Conservation (phyloP, 2,329 filamentous ascomycete genomes). For the Mycogone perniciosa region DNA sequence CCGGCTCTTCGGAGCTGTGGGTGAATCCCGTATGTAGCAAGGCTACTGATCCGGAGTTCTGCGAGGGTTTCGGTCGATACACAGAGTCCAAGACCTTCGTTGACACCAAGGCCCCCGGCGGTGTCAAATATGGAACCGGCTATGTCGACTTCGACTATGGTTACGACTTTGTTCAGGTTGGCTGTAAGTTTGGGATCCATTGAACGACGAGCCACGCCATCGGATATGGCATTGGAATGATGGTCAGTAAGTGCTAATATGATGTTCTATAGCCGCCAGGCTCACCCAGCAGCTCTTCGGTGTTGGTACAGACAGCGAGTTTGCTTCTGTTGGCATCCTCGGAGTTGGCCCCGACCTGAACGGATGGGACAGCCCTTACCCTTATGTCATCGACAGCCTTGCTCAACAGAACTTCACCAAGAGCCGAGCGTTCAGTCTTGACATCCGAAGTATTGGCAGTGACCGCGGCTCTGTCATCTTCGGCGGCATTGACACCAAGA, state of each 20-base stretch:
- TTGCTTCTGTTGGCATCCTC: slow-evolving; percentile 27
- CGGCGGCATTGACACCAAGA: slow-evolving; percentile 51
- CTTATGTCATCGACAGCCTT: slow-evolving; percentile 30
- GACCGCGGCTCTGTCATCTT: slow-evolving; percentile 38
- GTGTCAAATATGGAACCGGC: slow-evolving; percentile 28
- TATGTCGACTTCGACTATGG: slow-evolving; percentile 28
- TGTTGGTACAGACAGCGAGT: slow-evolving; percentile 27
- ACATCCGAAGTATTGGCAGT: slow-evolving; percentile 27
- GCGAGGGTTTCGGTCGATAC: slow-evolving; percentile 25
- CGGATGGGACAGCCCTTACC: slow-evolving; percentile 31
- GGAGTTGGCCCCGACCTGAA: slow-evolving; percentile 28
- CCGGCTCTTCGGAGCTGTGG: slow-evolving; percentile 37
- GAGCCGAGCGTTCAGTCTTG: slow-evolving; percentile 31
- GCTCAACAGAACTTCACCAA: slow-evolving; percentile 29
- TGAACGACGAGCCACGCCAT: neutral
- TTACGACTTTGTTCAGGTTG: slow-evolving; percentile 28
- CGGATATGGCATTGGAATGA: neutral
- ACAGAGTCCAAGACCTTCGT: slow-evolving; percentile 24
- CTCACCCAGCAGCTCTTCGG: slow-evolving; percentile 32
- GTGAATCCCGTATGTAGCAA: slow-evolving; percentile 35
- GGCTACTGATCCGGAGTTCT: slow-evolving; percentile 22
- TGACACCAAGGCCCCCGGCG: slow-evolving; percentile 20
- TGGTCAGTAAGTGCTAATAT: neutral
- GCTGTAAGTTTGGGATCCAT: slow-evolving; percentile 21
- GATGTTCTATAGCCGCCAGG: slow-evolving; percentile 19